These are phyloP conservation scores for Suillus plorans DNA, from an alignment of 768 basidiomycete species.

Conservation along the genomic window DNA sequence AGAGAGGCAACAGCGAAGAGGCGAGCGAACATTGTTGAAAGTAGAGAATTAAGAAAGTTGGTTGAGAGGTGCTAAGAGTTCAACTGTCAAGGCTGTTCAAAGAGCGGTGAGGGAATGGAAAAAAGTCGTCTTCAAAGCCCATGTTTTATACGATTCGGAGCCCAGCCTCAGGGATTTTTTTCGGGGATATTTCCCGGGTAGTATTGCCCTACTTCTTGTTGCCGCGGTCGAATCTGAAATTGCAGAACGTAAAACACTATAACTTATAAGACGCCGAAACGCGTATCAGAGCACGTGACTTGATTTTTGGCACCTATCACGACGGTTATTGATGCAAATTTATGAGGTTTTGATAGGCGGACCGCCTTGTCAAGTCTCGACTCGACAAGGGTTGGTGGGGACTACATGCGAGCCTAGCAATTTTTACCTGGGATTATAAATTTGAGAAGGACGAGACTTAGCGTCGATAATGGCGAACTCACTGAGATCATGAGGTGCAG, in stretches of 20 bases:
- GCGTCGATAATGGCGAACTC: background rate
- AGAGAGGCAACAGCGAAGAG: conserved; percentile 8
- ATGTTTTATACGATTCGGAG: background rate
- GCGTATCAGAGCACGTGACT: background rate
- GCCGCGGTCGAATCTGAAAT: background rate
- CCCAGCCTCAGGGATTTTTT: background rate
- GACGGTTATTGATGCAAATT: background rate
- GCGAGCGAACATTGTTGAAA: conserved; percentile 4
- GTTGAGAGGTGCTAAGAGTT: background rate
- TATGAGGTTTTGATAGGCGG: background rate
- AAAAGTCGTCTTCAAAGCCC: background rate
- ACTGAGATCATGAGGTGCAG: background rate
- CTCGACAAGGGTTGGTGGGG: background rate
- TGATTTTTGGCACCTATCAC: background rate
- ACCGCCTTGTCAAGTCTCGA: background rate
- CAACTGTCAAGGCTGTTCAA: background rate
- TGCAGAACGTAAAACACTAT: background rate
- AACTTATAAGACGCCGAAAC: background rate
- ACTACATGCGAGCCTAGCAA: background rate
- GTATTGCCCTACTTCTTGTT: background rate
- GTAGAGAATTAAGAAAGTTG: background rate
- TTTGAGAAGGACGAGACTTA: background rate
- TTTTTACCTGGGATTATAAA: background rate
- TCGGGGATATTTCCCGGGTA: background rate
- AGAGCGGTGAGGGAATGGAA: background rate